phyloP scores from a whole-genome alignment of 345 rosid genomes.

The Citrus australasica region DNA sequence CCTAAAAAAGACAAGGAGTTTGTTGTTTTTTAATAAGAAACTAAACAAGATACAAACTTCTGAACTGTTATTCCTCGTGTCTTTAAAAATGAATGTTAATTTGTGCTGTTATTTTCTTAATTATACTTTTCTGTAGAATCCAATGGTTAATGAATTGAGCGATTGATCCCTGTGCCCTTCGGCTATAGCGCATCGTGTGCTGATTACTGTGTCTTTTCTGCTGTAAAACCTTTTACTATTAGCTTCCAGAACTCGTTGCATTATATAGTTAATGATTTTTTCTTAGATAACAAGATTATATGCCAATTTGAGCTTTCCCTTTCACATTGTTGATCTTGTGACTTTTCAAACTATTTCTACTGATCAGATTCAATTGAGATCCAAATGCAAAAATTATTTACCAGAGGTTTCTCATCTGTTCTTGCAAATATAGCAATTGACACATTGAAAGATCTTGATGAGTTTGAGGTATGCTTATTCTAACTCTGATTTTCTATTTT shows the following conservation, averaged over 20 bases:
- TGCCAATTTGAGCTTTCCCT: background rate
- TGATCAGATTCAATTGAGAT: conserved; percentile 60
- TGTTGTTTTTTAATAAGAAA: background rate
- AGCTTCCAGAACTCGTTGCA: background rate
- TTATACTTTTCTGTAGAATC: background rate
- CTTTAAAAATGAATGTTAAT: background rate
- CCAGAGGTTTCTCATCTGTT: conserved; percentile 48
- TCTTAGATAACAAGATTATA: background rate
- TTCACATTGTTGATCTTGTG: background rate
- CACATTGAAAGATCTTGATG: conserved; percentile 51
- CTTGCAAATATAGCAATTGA: conserved; percentile 64
- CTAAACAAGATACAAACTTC: background rate
- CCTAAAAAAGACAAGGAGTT: background rate
- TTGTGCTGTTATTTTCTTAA: background rate
- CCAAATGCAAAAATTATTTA: conserved; percentile 48
- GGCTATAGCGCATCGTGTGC: background rate
- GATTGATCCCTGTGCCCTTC: background rate
- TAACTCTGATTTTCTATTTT: background rate
- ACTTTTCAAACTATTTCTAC: conserved; percentile 3
- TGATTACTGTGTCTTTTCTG: background rate
- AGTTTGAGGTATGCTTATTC: conserved; percentile 64
- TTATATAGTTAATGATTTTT: background rate
- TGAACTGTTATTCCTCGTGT: background rate
- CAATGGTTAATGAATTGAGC: background rate
- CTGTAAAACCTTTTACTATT: background rate